A percentile compares a stretch with the other conserved stretches of the same genome.
Conservation (phyloP, 768 basidiomycete species). For the Mycena latifolia region DNA sequence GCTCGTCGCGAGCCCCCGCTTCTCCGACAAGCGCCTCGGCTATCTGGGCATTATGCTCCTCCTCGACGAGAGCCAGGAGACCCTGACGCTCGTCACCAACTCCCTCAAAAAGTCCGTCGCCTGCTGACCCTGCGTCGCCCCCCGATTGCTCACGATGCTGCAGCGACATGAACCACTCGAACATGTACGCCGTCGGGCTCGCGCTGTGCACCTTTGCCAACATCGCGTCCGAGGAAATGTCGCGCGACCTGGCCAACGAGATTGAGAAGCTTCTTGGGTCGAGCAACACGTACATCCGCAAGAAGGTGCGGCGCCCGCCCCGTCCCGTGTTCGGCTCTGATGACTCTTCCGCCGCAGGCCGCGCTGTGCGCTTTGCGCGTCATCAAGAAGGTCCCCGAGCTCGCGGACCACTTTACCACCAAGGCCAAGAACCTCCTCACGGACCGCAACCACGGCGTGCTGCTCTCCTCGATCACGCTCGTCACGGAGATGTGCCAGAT, state of each 20-base stretch:
- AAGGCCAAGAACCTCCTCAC: constrained; percentile 93
- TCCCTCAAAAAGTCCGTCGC: constrained; percentile 92
- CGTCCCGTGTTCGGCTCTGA: constrained; percentile 16
- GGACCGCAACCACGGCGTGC: constrained; percentile 97
- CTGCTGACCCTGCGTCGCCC: constrained; percentile 2
- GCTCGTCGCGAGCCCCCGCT: constrained; percentile 94
- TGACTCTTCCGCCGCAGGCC: constrained; percentile 65
- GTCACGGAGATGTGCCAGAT: constrained; percentile 94
- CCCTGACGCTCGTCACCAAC: constrained; percentile 96
- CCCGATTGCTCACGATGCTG: constrained; percentile 22
- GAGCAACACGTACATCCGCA: constrained; percentile 98
- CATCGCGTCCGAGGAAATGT: constrained; percentile 99
- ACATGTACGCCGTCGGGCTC: constrained; percentile 98
- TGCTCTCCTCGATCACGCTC: constrained; percentile 94
- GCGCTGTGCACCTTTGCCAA: constrained; percentile 99
- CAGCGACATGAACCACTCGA: constrained; percentile 99
- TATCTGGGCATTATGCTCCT: constrained; percentile 98
- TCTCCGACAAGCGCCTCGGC: constrained; percentile 95
- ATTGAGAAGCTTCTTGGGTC: constrained; percentile 97
- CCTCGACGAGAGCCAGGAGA: constrained; percentile 97
- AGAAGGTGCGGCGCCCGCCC: constrained; percentile 76
- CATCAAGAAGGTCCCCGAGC: constrained; percentile 95
- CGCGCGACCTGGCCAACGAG: constrained; percentile 96
- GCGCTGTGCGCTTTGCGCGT: constrained; percentile 95
- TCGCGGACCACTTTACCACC: constrained; percentile 89